Evolutionary conservation across 352 stramenopile species (phyloP), one percentile per base, ranked within the genome.

Genomic region (Saprolegnia diclina): DNA sequence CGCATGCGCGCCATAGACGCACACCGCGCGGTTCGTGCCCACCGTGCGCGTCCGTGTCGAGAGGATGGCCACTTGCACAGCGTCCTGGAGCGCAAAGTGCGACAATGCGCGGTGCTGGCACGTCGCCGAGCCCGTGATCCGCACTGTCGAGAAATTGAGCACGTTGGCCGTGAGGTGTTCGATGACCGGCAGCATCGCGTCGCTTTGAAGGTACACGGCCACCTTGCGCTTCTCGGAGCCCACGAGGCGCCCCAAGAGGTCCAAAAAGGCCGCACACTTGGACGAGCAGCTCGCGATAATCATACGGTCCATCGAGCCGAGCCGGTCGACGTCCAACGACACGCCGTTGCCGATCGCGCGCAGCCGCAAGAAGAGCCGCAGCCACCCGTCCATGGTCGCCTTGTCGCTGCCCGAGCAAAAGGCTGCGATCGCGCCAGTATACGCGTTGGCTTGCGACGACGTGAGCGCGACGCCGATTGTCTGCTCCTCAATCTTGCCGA

Each of bases 401-500:
- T 88, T 80, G 5, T 73, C 75, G 9, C 75, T 72, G 67, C 69
- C 70, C 35, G 69, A 74, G 42, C 75, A 78, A 4, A 94, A 94
- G 0, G 75, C 76, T 13, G 64, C 76, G 21, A 91, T 66, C 13
- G 75, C 79, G 54, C 83, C 85, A 29, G 79, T 83, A 53, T 94
- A 94, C 71, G n/a, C 52, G n/a, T 69, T 69, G 1, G 64, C 72
- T 69, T 94, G 86, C 0, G 82, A 88, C 10, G 61, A 21, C 42
- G 73, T 85, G 40, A 84, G 71, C 13, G 56, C 56, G 37, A 82
- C 92, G 21, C 78, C 79, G n/a, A 94, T 52, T 56, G 83, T 94
- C 35, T 88, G 80, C 70, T 94, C 86, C 71, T 94, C 85, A 18
- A 94, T 76, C 48, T 92, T 92, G 48, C 86, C 82, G 14, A 94